A percentile compares a stretch with the other conserved stretches of the same genome.
phyloP scores from a whole-genome alignment of 2,329 filamentous ascomycete genomes.

The Talaromyces sp. region DNA sequence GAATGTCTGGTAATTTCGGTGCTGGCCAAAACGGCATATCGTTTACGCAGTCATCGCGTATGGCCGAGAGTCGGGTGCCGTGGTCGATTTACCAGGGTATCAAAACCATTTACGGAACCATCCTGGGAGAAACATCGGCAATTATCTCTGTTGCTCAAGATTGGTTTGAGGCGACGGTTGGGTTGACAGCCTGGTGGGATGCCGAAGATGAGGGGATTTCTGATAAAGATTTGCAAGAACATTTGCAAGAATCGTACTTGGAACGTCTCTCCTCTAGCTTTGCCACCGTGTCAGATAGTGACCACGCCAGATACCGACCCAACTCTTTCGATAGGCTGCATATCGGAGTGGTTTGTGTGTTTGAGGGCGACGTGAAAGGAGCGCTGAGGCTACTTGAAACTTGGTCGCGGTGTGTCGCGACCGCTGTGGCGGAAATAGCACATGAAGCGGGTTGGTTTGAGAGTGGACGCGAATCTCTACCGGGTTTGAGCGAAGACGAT shows the following conservation, averaged over 20 bases:
- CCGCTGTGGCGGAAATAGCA: conserved; percentile 76
- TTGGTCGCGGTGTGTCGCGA: conserved; percentile 76
- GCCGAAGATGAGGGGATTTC: conserved; percentile 56
- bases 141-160: conserved; percentile 76
- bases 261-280: conserved; percentile 69
- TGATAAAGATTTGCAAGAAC: conserved; percentile 49
- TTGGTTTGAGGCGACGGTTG: conserved; percentile 85
- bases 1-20: conserved; percentile 33
- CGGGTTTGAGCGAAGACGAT: conserved; percentile 75
- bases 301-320: conserved; percentile 60
- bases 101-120: conserved; percentile 71
- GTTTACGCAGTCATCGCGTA: conserved; percentile 61
- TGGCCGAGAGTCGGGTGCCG: conserved; percentile 79
- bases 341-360: conserved; percentile 72
- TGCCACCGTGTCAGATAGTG: conserved; percentile 58
- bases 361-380: conserved; percentile 76
- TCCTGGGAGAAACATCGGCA: conserved; percentile 69
- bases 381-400: conserved; percentile 67
- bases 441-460: conserved; percentile 80
- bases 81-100: conserved; percentile 88
- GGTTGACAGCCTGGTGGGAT: conserved; percentile 87
- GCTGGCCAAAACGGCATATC: conserved; percentile 42
- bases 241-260: conserved; percentile 64
- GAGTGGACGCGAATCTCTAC: conserved; percentile 52
- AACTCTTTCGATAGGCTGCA: conserved; percentile 72